Evolutionary conservation across 805 yeast genomes (phyloP), one percentile per base, ranked within the genome.

Genomic region (Kluyveromyces starmeri): DNA sequence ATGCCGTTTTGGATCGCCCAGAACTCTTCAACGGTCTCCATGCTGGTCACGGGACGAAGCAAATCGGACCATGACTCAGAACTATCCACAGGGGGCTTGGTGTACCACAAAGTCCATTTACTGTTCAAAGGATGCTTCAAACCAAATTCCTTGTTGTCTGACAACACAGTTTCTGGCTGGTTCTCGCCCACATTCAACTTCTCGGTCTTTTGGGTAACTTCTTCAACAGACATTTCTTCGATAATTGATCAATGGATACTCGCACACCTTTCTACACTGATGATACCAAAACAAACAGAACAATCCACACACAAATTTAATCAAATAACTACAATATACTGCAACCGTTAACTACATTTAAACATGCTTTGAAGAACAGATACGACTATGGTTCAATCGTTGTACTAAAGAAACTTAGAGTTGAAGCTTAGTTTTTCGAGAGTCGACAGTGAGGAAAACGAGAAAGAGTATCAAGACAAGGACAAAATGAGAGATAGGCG

Each of bases 1-100:
- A 92, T 79, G 27, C 94, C 82, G 63, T 92, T 88, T 70, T 76
- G 83, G 46, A 89, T 81, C 17, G 97, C 98, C 98, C 98, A 92
- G 68, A 92, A 92, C 62, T 89, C 96, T 68, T 92, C 98, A 34
- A 92, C 97, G n/a, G 95, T 77, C 36, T 78, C 73, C 51, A 92
- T 85, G 16, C 94, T 75, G 48, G 86, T 89, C 34, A 92, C 94
- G 38, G 95, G 94, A 67, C 86, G 86, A 55, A 92, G 71, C 46
- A 86, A 71, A 54, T 88, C 95, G 36, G 84, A 73, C 97, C 97
- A 89, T 51, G 84, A 76, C 64, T 85, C 95, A 46, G 67, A 67
- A 45, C 68, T 70, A 54, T 78, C 82, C 41, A 77, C 75, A 41
- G 84, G 78, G 42, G 98, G 97, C 67, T 86, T 86, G 40, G 95